Conservation (phyloP, 163 green algal species). For the Prototheca stagnorum region DNA sequence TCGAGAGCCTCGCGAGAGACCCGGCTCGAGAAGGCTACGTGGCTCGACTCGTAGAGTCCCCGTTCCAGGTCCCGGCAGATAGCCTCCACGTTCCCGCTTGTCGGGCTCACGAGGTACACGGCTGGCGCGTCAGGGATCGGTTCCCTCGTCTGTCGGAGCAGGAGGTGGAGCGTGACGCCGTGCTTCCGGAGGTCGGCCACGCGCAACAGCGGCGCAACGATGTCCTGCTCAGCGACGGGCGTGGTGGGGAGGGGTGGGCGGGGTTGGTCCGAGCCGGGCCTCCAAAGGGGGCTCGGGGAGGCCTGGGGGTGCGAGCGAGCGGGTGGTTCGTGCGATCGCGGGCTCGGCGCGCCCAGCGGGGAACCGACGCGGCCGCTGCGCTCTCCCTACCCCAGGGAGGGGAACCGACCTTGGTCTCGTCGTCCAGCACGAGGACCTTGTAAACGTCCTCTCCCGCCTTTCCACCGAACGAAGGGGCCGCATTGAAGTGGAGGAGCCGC, state of each 20-base stretch:
- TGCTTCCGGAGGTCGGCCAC: constrained; percentile 78
- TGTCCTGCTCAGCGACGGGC: constrained; percentile 23
- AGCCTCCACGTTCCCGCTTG: constrained; percentile 40
- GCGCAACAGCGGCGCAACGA: constrained; percentile 83
- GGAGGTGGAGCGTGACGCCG: constrained; percentile 89
- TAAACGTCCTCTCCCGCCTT: constrained; percentile 44
- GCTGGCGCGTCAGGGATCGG: constrained; percentile 89
- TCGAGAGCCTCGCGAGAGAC: constrained; percentile 67
- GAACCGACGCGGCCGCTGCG: no score
- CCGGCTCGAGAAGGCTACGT: constrained; percentile 80
- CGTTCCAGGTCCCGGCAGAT: constrained; percentile 50
- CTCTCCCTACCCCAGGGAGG: no score
- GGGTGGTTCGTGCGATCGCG: neutral
- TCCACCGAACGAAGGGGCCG: constrained; percentile 2
- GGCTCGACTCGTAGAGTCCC: constrained; percentile 74
- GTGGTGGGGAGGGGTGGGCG: neutral
- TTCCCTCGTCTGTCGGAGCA: constrained; percentile 77
- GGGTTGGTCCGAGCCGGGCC: no score
- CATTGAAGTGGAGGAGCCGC: constrained; percentile 41
- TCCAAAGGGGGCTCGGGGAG: neutral
- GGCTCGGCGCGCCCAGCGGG: neutral
- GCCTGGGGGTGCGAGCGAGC: no score
- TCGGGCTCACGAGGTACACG: constrained; percentile 83
- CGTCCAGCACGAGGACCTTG: constrained; percentile 92
- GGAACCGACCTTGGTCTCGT: constrained; percentile 34